Evolutionary conservation across 257 asterid genomes (phyloP).

Genomic region (Jaltomata sinuosa): DNA sequence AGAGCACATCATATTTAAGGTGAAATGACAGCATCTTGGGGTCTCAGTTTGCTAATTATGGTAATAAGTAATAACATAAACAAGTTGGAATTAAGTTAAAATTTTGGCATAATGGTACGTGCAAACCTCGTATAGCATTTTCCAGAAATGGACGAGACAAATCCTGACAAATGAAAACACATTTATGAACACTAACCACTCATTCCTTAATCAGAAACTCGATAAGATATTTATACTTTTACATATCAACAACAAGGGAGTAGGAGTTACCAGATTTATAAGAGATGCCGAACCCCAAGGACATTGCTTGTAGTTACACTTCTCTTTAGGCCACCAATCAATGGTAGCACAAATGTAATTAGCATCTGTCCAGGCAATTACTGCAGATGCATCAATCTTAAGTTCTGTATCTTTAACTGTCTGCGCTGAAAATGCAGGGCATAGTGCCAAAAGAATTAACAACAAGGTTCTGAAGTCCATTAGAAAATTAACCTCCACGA

Average conservation of each 20-base stretch:
- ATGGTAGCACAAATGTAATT: slow-evolving; percentile 83
- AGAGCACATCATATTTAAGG: not conserved
- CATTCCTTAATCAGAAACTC: not conserved
- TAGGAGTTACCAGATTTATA: slow-evolving; percentile 48
- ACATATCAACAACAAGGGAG: not conserved
- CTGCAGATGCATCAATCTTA: slow-evolving; percentile 34
- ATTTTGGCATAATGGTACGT: not conserved
- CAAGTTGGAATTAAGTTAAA: not conserved
- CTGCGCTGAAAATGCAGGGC: slow-evolving; percentile 41
- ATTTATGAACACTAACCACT: not conserved
- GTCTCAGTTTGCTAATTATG: not conserved
- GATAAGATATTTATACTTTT: not conserved
- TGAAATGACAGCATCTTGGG: not conserved
- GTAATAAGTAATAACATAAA: not conserved
- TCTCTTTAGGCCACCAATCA: slow-evolving; percentile 97
- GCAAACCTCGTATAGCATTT: slow-evolving; percentile 73
- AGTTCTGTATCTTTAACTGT: slow-evolving; percentile 35
- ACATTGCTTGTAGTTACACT: slow-evolving; percentile 75
- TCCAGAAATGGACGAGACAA: slow-evolving; percentile 64
- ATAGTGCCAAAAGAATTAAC: slow-evolving; percentile 33
- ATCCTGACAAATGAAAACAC: slow-evolving; percentile 42
- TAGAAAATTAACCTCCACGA: slow-evolving; percentile 11
- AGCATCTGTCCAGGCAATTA: slow-evolving; percentile 57
- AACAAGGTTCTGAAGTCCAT: slow-evolving; percentile 40
- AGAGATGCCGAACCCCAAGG: slow-evolving; percentile 83